Conservation (phyloP, 305 asterid species). For the Rubia tinctorum region DNA sequence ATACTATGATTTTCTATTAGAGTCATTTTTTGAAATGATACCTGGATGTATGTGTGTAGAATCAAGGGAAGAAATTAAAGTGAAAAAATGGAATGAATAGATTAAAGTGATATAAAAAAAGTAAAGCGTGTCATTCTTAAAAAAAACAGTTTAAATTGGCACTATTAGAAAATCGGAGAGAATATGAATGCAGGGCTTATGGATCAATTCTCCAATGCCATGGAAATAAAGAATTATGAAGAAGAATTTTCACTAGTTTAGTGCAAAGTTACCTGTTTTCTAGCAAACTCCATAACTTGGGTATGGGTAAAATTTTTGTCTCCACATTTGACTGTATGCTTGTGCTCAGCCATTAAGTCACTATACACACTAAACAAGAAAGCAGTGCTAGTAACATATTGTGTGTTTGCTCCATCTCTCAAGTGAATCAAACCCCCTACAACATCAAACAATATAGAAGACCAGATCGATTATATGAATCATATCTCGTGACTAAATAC, state of each 20-base stretch:
- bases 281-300: slow-evolving; percentile 47
- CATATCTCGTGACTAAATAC: background rate
- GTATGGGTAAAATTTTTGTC: slow-evolving; percentile 27
- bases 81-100: no score
- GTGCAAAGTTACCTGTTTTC: slow-evolving; percentile 48
- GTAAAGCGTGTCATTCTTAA: no score
- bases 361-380: slow-evolving; percentile 54
- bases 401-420: slow-evolving; percentile 79
- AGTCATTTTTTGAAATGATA: no score
- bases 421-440: slow-evolving; percentile 66
- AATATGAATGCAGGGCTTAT: no score
- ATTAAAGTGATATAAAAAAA: no score
- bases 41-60: no score
- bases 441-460: background rate
- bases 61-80: no score
- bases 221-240: no score
- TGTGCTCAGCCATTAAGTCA: slow-evolving; percentile 43
- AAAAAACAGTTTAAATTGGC: no score
- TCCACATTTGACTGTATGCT: slow-evolving; percentile 48
- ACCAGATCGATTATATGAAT: background rate
- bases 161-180: no score
- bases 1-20: no score
- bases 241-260: background rate
- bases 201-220: no score
- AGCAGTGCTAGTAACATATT: slow-evolving; percentile 61